Conservation (phyloP, 225 moss, liverwort and hornwort species). For the Lunularia cruciata region DNA sequence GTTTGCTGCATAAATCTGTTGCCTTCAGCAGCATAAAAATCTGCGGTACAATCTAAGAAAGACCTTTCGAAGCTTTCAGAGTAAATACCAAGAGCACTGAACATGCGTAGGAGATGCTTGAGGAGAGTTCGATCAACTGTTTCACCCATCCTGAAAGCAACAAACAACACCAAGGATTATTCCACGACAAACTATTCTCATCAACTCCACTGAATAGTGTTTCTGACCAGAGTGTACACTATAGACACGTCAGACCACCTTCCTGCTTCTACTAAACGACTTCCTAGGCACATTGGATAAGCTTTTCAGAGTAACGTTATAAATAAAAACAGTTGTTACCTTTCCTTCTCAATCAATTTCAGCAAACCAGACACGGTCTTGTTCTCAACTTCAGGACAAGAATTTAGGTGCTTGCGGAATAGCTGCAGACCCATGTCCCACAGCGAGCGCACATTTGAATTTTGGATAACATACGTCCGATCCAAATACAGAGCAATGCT, state of each 20-base stretch:
- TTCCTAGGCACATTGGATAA: too few species aligned
- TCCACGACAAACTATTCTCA: too few species aligned
- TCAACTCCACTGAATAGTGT: too few species aligned
- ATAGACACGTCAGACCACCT: too few species aligned
- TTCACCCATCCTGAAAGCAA: slow-evolving; percentile 89
- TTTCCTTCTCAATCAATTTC: slow-evolving; percentile 93
- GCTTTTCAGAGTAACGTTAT: too few species aligned
- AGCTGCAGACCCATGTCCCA: slow-evolving; percentile 99
- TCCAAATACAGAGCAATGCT: slow-evolving; percentile 97
- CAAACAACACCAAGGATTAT: too few species aligned
- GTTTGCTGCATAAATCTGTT: slow-evolving; percentile 98
- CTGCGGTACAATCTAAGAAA: slow-evolving; percentile 91
- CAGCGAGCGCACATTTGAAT: slow-evolving; percentile 87
- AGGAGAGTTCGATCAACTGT: slow-evolving; percentile 95
- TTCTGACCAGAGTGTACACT: too few species aligned
- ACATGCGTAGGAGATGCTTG: slow-evolving; percentile 97
- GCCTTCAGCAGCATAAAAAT: slow-evolving; percentile 95
- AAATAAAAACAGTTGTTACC: slow-evolving; percentile 47
- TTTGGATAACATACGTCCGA: slow-evolving; percentile 97
- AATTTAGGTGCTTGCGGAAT: slow-evolving; percentile 89
- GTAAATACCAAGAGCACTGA: slow-evolving; percentile 89
- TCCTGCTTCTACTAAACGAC: too few species aligned
- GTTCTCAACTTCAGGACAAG: slow-evolving; percentile 94
- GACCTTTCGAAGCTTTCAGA: slow-evolving; percentile 97
- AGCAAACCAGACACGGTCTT: slow-evolving; percentile 90